Evolutionary conservation across 2,329 filamentous ascomycete genomes (phyloP), one percentile per base, ranked within the genome.

Genomic region (Colletotrichum spinosum): DNA sequence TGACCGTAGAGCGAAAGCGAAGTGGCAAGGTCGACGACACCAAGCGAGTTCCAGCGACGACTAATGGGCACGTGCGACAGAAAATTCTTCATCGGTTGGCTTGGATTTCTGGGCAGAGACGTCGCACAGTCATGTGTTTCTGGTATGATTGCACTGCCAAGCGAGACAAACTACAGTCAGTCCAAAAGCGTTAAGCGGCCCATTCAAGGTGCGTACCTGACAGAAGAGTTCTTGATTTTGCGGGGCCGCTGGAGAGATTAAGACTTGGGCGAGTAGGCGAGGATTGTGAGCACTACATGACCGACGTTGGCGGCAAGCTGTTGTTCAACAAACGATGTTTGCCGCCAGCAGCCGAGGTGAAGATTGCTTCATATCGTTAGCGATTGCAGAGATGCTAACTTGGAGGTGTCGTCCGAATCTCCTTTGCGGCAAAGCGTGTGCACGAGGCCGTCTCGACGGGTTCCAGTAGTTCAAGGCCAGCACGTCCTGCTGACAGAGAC

Each of bases 191-290:
- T 17, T 52, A 63, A 63, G 60, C 60, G 60, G 41, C 38, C 54
- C 54, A 63, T 59, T 59, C 60, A 58, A 63, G 34, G 17, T 33
- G 15, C 39, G 35, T 51, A 39, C 38, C 39, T 46, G 48, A 42
- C 41, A n/a, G 48, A n/a, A 37, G 44, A 9, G 11, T 10, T 25
- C 37, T 25, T 13, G 44, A 33, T 61, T 55, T 55, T 41, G 13
- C 39, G 51, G 44, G 45, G 45, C 25, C 38, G 55, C 25, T 41
- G 17, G 46, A 46, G 39, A n/a, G 10, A 41, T 13, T 41, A 41
- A 41, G 44, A 8, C 12, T 11, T 8, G 8, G 3, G 44, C 44
- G 10, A 25, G 13, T n/a, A 45, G 15, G 15, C 6, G 33, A 12
- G 33, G 34, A 39, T 41, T 17, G 44, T 4, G 25, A 25, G 4